Conservation (phyloP, 1,284 basidiomycete species). For the Wolfiporia cocos region DNA sequence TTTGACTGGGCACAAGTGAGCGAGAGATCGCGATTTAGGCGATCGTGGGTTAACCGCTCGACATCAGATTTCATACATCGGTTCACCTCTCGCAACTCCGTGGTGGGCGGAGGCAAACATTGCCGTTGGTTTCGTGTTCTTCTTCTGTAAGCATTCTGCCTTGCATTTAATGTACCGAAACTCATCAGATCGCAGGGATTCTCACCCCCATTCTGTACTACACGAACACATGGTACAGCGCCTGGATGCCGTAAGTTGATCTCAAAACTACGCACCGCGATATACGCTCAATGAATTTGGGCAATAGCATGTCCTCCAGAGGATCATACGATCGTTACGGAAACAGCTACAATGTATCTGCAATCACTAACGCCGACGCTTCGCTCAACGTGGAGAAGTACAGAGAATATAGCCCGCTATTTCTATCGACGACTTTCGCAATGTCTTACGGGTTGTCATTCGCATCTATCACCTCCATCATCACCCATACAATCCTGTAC, state of each 20-base stretch:
- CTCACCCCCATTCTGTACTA: slow-evolving; percentile 54
- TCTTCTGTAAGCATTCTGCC: slow-evolving; percentile 43
- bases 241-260: slow-evolving; percentile 39
- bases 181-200: slow-evolving; percentile 45
- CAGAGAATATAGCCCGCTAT: slow-evolving; percentile 52
- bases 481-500: slow-evolving; percentile 77
- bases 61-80: slow-evolving; percentile 43
- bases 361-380: slow-evolving; percentile 44
- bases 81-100: slow-evolving; percentile 58
- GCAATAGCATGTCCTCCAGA: slow-evolving; percentile 44
- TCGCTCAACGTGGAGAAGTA: slow-evolving; percentile 49
- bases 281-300: background rate
- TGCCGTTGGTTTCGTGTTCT: slow-evolving; percentile 48
- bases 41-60: slow-evolving; percentile 33
- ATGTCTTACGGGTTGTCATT: slow-evolving; percentile 60
- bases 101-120: slow-evolving; percentile 54
- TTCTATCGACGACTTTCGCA: slow-evolving; percentile 64
- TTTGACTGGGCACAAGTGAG: slow-evolving; percentile 38
- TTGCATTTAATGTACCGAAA: slow-evolving; percentile 17
- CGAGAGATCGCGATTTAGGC: slow-evolving; percentile 28
- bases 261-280: background rate
- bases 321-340: slow-evolving; percentile 55
- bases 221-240: slow-evolving; percentile 36
- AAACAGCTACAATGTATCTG: slow-evolving; percentile 46
- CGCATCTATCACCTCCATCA: slow-evolving; percentile 48